These are phyloP conservation scores for Chamaecyparis obtusa DNA, from an alignment of 75 land plant species.

Conservation along the genomic window DNA sequence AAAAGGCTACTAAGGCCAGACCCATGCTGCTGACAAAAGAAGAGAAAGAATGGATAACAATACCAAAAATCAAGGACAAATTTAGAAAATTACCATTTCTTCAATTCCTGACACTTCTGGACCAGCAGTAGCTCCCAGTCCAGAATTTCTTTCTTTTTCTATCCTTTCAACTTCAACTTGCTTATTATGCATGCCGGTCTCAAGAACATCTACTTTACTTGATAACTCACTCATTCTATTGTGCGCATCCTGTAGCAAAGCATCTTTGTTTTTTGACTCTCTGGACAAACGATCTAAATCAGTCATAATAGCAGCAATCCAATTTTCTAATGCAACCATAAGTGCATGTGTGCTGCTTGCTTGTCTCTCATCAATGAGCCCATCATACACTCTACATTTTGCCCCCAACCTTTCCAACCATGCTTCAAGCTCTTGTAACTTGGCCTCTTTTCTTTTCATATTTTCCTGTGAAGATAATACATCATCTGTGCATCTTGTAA, in stretches of 20 bases:
- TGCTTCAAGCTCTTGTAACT: constrained; percentile 34
- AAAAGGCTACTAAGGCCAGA: neutral
- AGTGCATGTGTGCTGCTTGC: constrained; percentile 23
- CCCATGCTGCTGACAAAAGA: neutral
- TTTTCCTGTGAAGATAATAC: constrained; percentile 40
- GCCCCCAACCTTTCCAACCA: constrained; percentile 37
- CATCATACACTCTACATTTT: constrained; percentile 20
- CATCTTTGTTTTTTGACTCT: constrained; percentile 53
- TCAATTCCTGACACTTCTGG: constrained; percentile 66
- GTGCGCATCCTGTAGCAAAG: constrained; percentile 49
- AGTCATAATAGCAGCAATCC: constrained; percentile 29
- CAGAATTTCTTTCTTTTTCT: constrained; percentile 30
- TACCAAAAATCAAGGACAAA: neutral
- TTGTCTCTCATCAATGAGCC: constrained; percentile 17
- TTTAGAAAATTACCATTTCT: constrained; percentile 49
- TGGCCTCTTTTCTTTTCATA: constrained; percentile 36
- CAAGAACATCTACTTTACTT: constrained; percentile 35
- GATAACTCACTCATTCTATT: constrained; percentile 48
- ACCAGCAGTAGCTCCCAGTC: constrained; percentile 16
- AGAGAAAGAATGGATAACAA: neutral
- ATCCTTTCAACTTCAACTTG: constrained; percentile 45
- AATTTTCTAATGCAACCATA: constrained; percentile 37
- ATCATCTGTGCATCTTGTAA: constrained; percentile 63
- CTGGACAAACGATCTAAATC: constrained; percentile 46
- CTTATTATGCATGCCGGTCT: constrained; percentile 52